Evolutionary conservation across 2,329 filamentous ascomycete species (phyloP).

Genomic region (Talaromyces funiculosus): DNA sequence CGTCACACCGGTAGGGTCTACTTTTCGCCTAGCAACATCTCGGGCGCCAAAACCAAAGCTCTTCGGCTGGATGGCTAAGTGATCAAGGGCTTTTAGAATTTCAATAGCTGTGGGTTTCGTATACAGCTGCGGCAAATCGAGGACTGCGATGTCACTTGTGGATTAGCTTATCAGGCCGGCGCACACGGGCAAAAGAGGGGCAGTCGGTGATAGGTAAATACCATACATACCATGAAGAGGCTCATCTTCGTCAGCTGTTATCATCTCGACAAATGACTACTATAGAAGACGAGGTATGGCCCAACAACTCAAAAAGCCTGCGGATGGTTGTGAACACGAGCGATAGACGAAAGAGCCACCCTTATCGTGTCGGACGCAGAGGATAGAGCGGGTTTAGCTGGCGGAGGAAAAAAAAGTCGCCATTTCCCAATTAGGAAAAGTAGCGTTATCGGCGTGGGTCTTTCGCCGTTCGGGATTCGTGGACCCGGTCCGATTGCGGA

Average conservation of each 20-base stretch:
- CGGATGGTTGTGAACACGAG: not conserved
- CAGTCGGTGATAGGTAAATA: slow-evolving; percentile 5
- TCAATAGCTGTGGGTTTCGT: slow-evolving; percentile 62
- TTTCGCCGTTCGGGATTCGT: slow-evolving; percentile 8
- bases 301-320: not conserved
- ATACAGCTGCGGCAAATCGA: slow-evolving; percentile 79
- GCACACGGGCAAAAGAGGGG: slow-evolving; percentile 16
- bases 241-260: slow-evolving; percentile 29
- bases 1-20: slow-evolving; percentile 38
- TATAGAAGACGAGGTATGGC: not conserved
- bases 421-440: slow-evolving; percentile 16
- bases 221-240: slow-evolving; percentile 36
- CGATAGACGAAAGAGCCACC: not conserved
- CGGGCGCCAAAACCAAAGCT: slow-evolving; percentile 29
- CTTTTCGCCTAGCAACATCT: slow-evolving; percentile 26
- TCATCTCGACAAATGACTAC: slow-evolving; percentile 23
- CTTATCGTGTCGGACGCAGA: slow-evolving; percentile 3
- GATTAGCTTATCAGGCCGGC: slow-evolving; percentile 25
- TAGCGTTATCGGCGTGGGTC: slow-evolving; percentile 13
- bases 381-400: slow-evolving; percentile 2
- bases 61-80: slow-evolving; percentile 61
- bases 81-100: slow-evolving; percentile 60
- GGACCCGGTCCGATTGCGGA: slow-evolving; percentile 1
- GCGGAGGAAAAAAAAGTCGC: slow-evolving; percentile 16
- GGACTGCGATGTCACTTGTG: slow-evolving; percentile 42